A percentile compares a stretch with the other conserved stretches of the same genome.
Evolutionary conservation across 2,329 filamentous ascomycete genomes (phyloP).

Genomic region (Fusarium camptoceras): DNA sequence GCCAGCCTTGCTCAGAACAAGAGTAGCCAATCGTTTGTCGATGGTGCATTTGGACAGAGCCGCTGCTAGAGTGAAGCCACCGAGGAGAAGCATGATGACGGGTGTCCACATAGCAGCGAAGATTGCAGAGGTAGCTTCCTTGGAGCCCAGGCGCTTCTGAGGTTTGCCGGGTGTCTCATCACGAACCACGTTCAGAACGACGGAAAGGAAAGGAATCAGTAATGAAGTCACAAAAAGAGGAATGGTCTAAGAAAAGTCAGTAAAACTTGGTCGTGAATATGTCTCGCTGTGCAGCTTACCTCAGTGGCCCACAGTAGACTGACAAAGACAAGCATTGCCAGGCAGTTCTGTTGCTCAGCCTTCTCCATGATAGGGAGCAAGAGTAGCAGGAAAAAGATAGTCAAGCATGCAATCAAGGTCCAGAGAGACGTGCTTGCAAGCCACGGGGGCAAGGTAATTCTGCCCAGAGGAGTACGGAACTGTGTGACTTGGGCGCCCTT

Average conservation of each 20-base stretch:
- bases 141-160: constrained; percentile 78
- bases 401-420: constrained; percentile 76
- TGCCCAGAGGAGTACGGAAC: constrained; percentile 83
- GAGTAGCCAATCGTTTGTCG: constrained; percentile 95
- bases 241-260: constrained; percentile 72
- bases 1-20: constrained; percentile 95
- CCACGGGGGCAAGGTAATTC: constrained; percentile 81
- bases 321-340: constrained; percentile 93
- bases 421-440: constrained; percentile 85
- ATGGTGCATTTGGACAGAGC: constrained; percentile 97
- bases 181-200: constrained; percentile 85
- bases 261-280: neutral
- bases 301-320: constrained; percentile 97
- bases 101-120: constrained; percentile 99
- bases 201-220: constrained; percentile 91
- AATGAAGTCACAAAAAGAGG: constrained; percentile 97
- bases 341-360: constrained; percentile 93
- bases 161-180: constrained; percentile 71
- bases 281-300: constrained; percentile 59
- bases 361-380: constrained; percentile 84
- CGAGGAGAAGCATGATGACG: constrained; percentile 96
- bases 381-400: constrained; percentile 79
- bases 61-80: constrained; percentile 95
- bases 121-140: constrained; percentile 83
- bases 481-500: constrained; percentile 72